Base-by-base conservation (phyloP, 2,329 filamentous ascomycete genomes). In the Fusarium begoniae region DNA sequence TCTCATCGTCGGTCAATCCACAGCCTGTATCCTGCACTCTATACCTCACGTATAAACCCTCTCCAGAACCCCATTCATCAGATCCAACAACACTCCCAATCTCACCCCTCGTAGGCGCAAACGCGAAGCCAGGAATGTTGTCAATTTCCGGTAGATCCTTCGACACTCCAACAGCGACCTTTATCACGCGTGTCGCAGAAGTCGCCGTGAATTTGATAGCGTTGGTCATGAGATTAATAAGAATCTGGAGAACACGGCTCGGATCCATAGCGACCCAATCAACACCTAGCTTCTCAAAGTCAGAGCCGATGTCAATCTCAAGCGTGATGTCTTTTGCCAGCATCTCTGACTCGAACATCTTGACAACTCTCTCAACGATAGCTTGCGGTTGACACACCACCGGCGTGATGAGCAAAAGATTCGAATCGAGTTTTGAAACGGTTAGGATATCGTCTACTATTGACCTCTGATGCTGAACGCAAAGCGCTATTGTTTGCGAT, bases 181-280 rank as follows among this genome's bases (percentile, higher is more conserved):
- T 86, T 56, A 90, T 90, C 2, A 55, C 24, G 9, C 82, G 61
- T 8, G 66, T 75, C 1, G 40, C 45, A 82, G 56, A 76, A 26
- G 63, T 80, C 35, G 62, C 79, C 18, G 93, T 95, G 78, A 95
- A 95, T 75, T 95, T 95, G 80, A 95, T 92, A 1, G 93, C 92
- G 75, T 95, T 95, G 5, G 92, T 93, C 28, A 93, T 88, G 2
- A 95, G 86, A 75, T 95, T 95, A 78, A 95, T 94, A 3, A 95
- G 84, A 0, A 95, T 91, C 80, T 95, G 93, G n/a, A 92, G 87
- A 45, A 95, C 89, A 15, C 93, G 87, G 17, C 91, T 92, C 0
- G 93, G 91, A 78, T 95, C 93, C 47, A 94, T 82, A 11, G 84
- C 81, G 5, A 94, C 89, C 86, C 91, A 94, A 26, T 91, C 88